phyloP scores from a whole-genome alignment of 331 rosid species.

The Malus hybrid region DNA sequence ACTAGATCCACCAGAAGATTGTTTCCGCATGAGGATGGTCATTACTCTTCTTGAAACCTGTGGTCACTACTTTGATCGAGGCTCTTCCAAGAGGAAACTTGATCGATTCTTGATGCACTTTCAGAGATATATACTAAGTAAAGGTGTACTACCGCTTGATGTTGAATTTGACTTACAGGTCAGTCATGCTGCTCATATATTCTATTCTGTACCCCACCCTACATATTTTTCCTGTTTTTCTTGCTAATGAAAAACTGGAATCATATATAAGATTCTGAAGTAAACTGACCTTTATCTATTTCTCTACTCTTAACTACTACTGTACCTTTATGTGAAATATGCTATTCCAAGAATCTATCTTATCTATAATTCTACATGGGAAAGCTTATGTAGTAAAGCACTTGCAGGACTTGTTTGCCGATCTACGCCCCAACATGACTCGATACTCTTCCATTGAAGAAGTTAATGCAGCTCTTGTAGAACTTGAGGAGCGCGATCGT shows the following conservation, averaged over 20 bases:
- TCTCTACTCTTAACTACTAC: not conserved
- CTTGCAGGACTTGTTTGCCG: slow-evolving; percentile 88
- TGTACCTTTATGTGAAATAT: not conserved
- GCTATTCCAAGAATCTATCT: not conserved
- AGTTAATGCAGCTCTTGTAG: slow-evolving; percentile 75
- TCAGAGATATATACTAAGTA: slow-evolving; percentile 89
- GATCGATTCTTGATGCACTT: slow-evolving; percentile 76
- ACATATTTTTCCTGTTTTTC: not conserved
- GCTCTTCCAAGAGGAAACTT: slow-evolving; percentile 97
- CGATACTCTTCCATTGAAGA: slow-evolving; percentile 78
- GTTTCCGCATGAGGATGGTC: slow-evolving; percentile 91
- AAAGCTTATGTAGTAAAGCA: slow-evolving; percentile 7
- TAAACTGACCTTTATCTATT: not conserved
- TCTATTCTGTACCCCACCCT: not conserved
- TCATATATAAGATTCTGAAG: not conserved
- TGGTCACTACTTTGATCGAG: slow-evolving; percentile 96
- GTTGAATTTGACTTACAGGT: slow-evolving; percentile 96
- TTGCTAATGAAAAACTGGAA: not conserved
- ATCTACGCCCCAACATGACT: slow-evolving; percentile 84
- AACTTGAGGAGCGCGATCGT: slow-evolving; percentile 79
- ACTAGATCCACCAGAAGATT: slow-evolving; percentile 96
- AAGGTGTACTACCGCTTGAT: slow-evolving; percentile 84
- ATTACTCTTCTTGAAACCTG: slow-evolving; percentile 93
- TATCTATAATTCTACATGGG: not conserved
- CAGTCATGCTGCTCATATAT: slow-evolving; percentile 18